Evolutionary conservation across 257 asterid species (phyloP).

Genomic region (Capsicum baccatum): DNA sequence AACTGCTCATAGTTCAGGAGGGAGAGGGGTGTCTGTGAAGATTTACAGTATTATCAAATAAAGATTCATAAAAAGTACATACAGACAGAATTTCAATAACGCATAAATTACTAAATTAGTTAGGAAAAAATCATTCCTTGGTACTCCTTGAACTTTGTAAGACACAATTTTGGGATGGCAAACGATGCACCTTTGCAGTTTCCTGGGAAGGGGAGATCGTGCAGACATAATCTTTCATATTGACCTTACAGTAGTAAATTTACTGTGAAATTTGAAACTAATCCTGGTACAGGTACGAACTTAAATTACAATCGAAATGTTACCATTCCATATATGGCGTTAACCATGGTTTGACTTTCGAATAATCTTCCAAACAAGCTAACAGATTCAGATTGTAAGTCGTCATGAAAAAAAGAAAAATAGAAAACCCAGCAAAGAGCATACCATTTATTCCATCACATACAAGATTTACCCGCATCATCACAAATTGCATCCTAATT

Average conservation of each 20-base stretch:
- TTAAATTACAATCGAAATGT: background rate
- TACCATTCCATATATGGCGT: background rate
- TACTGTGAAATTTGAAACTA: background rate
- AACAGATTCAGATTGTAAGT: background rate
- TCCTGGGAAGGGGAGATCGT: background rate
- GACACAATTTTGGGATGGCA: slow-evolving; percentile 4
- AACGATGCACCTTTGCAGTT: background rate
- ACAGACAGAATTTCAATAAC: background rate
- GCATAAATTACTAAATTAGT: background rate
- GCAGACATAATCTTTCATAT: background rate
- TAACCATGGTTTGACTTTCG: background rate
- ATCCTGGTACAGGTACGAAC: background rate
- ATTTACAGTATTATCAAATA: background rate
- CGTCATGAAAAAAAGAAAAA: background rate
- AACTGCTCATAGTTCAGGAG: background rate
- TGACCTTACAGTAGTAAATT: background rate
- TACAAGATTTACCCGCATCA: background rate
- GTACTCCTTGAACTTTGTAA: background rate
- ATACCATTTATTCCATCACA: slow-evolving; percentile 16
- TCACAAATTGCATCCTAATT: slow-evolving; percentile 24
- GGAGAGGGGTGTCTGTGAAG: background rate
- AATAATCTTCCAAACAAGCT: background rate
- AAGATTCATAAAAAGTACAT: slow-evolving; percentile 1
- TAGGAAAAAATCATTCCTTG: background rate
- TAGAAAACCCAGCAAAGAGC: slow-evolving; percentile 13